These are phyloP conservation scores for Gossypioides kirkii DNA, from an alignment of 345 rosid genomes.

Conservation along the genomic window DNA sequence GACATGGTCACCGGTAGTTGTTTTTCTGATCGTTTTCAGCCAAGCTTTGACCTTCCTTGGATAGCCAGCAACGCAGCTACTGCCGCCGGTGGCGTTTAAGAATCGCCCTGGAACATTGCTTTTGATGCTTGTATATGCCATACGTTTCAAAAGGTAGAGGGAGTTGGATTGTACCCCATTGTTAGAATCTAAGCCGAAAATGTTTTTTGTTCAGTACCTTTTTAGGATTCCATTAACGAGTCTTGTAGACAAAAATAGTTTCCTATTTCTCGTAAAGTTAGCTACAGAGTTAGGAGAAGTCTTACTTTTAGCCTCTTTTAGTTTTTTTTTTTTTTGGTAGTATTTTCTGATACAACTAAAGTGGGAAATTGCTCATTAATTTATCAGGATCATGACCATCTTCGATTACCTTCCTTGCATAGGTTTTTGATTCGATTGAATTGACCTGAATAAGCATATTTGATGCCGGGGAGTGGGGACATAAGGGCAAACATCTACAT, in stretches of 20 bases:
- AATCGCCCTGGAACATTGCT: conserved; percentile 14
- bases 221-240: conserved; percentile 16
- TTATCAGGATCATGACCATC: neutral
- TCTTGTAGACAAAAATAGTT: conserved; percentile 12
- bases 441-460: neutral
- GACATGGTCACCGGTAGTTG: conserved; percentile 35
- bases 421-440: neutral
- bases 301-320: neutral
- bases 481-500: too few relatives aligned
- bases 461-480: too few relatives aligned
- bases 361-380: conserved; percentile 3
- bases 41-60: conserved; percentile 56
- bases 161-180: conserved; percentile 1
- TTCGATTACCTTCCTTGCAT: neutral
- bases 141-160: conserved; percentile 9
- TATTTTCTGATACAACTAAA: neutral
- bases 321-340: neutral
- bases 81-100: conserved; percentile 44
- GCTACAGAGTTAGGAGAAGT: neutral
- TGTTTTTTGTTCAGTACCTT: conserved; percentile 12
- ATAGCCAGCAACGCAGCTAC: conserved; percentile 34
- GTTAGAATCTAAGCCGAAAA: conserved; percentile 23
- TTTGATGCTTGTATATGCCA: conserved; percentile 2
- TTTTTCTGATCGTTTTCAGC: conserved; percentile 48
- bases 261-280: neutral